A percentile compares a stretch with the other conserved stretches of the same genome.
phyloP scores from a whole-genome alignment of 31 red algal genomes.

The Asparagopsis taxiformis region DNA sequence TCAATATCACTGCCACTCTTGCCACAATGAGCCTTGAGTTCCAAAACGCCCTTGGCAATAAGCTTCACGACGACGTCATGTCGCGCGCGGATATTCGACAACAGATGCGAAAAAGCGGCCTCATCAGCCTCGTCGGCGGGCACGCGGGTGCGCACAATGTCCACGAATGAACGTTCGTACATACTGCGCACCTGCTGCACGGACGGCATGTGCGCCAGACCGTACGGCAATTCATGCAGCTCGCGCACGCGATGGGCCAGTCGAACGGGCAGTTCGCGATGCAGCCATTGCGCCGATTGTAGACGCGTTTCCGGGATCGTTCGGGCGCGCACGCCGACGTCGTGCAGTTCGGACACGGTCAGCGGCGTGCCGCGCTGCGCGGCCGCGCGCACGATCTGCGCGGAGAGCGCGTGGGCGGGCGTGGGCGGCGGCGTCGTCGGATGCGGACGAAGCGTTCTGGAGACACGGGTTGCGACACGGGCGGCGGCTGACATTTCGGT shows the following conservation, averaged over 20 bases:
- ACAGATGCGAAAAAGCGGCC: constrained; percentile 70
- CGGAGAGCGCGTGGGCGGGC: constrained; percentile 3
- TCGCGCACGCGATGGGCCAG: constrained; percentile 90
- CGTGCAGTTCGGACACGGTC: constrained; percentile 55
- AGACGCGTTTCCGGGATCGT: constrained; percentile 12
- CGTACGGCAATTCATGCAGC: constrained; percentile 82
- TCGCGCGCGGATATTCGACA: constrained; percentile 53
- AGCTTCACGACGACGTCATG: constrained; percentile 89
- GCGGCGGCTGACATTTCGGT: neutral
- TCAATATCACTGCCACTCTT: constrained; percentile 65
- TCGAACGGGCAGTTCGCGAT: constrained; percentile 82
- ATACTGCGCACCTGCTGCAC: constrained; percentile 77
- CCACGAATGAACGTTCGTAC: constrained; percentile 83
- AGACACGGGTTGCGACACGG: neutral
- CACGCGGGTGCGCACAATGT: constrained; percentile 49
- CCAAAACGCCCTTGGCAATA: constrained; percentile 90
- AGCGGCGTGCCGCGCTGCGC: constrained; percentile 40
- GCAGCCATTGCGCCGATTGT: constrained; percentile 75
- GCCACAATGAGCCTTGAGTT: constrained; percentile 83
- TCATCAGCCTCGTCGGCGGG: constrained; percentile 54
- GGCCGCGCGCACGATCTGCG: constrained; percentile 19
- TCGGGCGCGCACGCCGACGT: constrained; percentile 35
- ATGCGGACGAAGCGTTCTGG: neutral
- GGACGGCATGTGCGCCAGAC: constrained; percentile 78
- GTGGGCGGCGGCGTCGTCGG: constrained; percentile 5